phyloP scores from a whole-genome alignment of 2,329 filamentous ascomycete genomes.

The Tolypocladium cylindrosporum region DNA sequence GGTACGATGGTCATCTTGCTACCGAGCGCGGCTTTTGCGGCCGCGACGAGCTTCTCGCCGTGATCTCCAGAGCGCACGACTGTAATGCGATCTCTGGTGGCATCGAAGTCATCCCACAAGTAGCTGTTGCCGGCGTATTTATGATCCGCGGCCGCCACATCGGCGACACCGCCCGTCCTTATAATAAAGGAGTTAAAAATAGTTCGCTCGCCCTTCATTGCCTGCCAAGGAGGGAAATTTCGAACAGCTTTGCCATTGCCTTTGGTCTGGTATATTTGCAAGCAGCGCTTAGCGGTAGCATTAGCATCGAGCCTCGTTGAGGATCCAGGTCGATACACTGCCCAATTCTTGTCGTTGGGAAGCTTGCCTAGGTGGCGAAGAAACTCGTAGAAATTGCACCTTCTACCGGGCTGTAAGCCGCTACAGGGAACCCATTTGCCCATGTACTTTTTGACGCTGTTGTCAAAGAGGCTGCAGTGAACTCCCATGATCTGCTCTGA shows the following conservation, averaged over 20 bases:
- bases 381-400: neutral
- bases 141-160: neutral
- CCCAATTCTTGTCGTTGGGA: neutral
- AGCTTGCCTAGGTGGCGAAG: neutral
- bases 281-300: neutral
- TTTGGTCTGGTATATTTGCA: neutral
- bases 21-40: no score
- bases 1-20: no score
- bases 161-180: neutral
- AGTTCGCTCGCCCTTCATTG: no score
- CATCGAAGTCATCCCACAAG: neutral
- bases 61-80: neutral
- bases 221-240: neutral
- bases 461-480: neutral
- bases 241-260: neutral
- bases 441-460: neutral
- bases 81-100: neutral
- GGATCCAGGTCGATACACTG: neutral
- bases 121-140: neutral
- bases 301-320: neutral
- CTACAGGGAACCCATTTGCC: neutral
- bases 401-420: neutral
- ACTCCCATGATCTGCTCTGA: neutral
- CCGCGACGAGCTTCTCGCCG: no score
- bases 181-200: neutral